A percentile compares a stretch with the other conserved stretches of the same genome.
Evolutionary conservation across 306 rosid genomes (phyloP).

Genomic region (Mimosa bimucronata): DNA sequence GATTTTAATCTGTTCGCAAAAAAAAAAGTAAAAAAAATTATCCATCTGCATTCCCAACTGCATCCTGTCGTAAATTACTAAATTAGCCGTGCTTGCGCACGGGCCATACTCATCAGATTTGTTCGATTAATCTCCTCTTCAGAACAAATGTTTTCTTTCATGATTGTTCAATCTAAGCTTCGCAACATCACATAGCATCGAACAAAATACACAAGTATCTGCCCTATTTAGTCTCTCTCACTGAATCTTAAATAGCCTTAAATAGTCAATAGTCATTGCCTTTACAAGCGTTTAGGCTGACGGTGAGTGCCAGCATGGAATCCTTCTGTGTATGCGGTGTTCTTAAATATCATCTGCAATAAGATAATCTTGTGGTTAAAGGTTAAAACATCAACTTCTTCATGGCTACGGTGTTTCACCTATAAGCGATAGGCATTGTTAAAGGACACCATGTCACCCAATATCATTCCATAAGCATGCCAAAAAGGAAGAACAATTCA

Average conservation of each 20-base stretch:
- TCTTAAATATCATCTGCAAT: conserved; percentile 74
- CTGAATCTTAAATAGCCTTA: conserved; percentile 16
- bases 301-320: conserved; percentile 71
- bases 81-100: too few relatives aligned
- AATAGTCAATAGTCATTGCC: not conserved
- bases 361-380: conserved; percentile 21
- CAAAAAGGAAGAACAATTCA: not conserved
- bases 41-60: not conserved
- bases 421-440: not conserved
- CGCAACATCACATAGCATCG: conserved; percentile 17
- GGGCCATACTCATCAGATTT: conserved; percentile 7
- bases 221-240: not conserved
- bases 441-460: conserved; percentile 7
- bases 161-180: conserved; percentile 28
- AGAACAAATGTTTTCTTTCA: conserved; percentile 11
- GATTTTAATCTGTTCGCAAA: not conserved
- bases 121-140: conserved; percentile 3
- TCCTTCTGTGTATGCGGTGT: conserved; percentile 89
- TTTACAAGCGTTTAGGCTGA: conserved; percentile 50
- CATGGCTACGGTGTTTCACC: conserved; percentile 9
- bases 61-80: not conserved
- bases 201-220: conserved; percentile 11
- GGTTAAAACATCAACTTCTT: conserved; percentile 14
- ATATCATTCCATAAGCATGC: conserved; percentile 3
- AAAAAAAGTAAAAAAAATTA: not conserved